Evolutionary conservation across 306 rosid genomes (phyloP).

Genomic region (Rosa multiflora): DNA sequence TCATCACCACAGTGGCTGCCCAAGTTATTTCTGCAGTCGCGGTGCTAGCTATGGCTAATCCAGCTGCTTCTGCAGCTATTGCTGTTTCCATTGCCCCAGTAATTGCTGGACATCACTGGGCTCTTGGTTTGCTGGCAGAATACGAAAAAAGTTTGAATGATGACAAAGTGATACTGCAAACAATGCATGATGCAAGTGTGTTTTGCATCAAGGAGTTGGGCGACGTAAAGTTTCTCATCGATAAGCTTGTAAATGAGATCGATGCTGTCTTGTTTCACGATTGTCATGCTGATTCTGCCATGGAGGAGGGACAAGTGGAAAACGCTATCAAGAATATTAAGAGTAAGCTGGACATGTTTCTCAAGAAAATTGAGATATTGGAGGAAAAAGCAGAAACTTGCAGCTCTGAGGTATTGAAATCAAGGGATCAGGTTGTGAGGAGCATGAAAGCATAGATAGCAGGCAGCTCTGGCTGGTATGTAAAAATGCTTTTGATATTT

Average conservation of each 20-base stretch:
- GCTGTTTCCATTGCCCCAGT: neutral
- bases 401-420: neutral
- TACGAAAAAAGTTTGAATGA: too few relatives aligned
- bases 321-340: neutral
- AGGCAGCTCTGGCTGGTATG: neutral
- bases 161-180: neutral
- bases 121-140: neutral
- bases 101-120: neutral
- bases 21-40: neutral
- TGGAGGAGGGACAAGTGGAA: neutral
- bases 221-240: neutral
- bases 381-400: neutral
- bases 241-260: neutral
- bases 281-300: neutral
- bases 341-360: neutral
- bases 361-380: neutral
- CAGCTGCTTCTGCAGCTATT: neutral
- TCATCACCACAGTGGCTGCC: neutral
- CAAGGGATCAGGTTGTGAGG: neutral
- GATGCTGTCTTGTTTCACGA: too few relatives aligned
- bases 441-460: neutral
- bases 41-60: neutral
- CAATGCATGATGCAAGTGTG: neutral
- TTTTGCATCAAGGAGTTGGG: neutral
- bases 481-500: too few relatives aligned